phyloP scores from a whole-genome alignment of 371 early-diverging fungal species.

The Dinochytrium kinnereticum region DNA sequence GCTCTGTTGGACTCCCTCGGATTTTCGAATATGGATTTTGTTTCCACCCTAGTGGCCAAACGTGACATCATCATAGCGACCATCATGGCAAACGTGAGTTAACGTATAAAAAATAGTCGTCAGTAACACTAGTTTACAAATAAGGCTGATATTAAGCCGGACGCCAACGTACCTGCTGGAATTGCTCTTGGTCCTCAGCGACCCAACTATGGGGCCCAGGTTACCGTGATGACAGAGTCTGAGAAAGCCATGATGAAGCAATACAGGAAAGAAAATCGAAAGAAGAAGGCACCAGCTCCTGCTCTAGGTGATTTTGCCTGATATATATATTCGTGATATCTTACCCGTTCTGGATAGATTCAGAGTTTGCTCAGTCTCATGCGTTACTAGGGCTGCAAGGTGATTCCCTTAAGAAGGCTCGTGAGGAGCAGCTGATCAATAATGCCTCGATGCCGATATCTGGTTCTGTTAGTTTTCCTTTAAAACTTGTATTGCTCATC shows the following conservation, averaged over 20 bases:
- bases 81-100: conserved; percentile 43
- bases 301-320: not conserved
- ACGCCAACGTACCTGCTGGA: not conserved
- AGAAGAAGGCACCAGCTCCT: too few species aligned
- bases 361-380: conserved; percentile 29
- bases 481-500: not conserved
- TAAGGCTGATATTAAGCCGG: not conserved
- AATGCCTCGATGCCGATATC: conserved; percentile 34
- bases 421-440: conserved; percentile 48
- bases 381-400: conserved; percentile 53
- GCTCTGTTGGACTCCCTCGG: conserved; percentile 52
- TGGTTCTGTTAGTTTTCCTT: conserved; percentile 30
- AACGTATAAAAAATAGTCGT: too few species aligned
- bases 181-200: conserved; percentile 8
- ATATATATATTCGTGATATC: not conserved
- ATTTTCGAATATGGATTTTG: conserved; percentile 50
- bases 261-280: conserved; percentile 72
- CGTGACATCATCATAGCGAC: conserved; percentile 41
- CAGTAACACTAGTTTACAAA: too few species aligned
- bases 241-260: conserved; percentile 70
- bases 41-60: conserved; percentile 35
- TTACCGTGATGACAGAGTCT: conserved; percentile 73
- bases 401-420: conserved; percentile 39
- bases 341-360: conserved; percentile 21
- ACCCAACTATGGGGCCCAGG: conserved; percentile 67